Percentiles rank a stretch among this genome's conserved stretches.
phyloP scores from a whole-genome alignment of 106 monocot genomes.

The Platanthera zijinensis region DNA sequence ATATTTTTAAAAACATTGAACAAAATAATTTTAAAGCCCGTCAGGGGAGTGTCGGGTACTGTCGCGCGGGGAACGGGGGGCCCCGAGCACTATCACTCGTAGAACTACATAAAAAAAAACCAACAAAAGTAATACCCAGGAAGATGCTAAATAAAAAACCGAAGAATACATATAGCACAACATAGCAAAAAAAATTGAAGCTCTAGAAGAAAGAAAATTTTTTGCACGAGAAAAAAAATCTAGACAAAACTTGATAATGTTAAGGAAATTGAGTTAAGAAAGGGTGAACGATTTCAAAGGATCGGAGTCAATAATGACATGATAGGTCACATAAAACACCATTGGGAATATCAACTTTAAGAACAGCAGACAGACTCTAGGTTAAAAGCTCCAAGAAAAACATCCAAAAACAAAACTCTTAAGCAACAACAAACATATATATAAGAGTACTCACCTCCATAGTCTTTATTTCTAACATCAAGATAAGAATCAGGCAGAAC shows the following conservation, averaged over 20 bases:
- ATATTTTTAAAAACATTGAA: too few relatives aligned
- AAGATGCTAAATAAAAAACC: too few relatives aligned
- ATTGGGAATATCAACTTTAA: neutral
- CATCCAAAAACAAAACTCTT: neutral
- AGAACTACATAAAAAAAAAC: too few relatives aligned
- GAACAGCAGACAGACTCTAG: neutral
- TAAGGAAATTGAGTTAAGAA: neutral
- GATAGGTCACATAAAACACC: neutral
- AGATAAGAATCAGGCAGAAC: slow-evolving; percentile 98
- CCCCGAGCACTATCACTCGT: too few relatives aligned
- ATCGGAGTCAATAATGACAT: neutral
- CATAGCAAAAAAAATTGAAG: neutral
- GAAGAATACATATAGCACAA: neutral
- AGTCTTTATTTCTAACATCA: slow-evolving; percentile 96
- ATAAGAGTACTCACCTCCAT: slow-evolving; percentile 53
- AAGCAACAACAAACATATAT: neutral
- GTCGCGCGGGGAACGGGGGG: too few relatives aligned
- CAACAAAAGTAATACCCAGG: too few relatives aligned
- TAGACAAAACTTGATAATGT: neutral
- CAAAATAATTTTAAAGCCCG: too few relatives aligned
- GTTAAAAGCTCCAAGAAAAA: neutral
- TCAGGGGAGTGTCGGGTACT: too few relatives aligned
- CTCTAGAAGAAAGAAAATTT: neutral
- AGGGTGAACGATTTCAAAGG: neutral
- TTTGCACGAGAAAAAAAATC: neutral